These are phyloP conservation scores for Samsoniella hepiali DNA, from an alignment of 2,329 filamentous ascomycete genomes.

Conservation along the genomic window DNA sequence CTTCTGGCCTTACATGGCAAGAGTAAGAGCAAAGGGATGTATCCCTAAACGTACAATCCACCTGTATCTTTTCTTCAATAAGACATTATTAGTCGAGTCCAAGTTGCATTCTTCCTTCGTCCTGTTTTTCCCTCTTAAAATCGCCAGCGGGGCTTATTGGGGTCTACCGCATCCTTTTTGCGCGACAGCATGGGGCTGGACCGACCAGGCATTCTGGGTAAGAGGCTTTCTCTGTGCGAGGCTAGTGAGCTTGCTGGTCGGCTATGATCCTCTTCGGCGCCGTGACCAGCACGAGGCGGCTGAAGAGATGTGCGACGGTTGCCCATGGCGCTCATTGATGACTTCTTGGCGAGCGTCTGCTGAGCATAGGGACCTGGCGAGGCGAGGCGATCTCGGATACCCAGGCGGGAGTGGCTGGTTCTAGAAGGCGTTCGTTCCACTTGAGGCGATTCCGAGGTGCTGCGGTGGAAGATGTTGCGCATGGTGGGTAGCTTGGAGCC, in stretches of 20 bases:
- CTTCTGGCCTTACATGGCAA: too few species aligned
- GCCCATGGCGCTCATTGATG: conserved; percentile 29
- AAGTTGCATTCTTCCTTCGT: background rate
- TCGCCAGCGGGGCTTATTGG: conserved; percentile 50
- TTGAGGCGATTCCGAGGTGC: conserved; percentile 46
- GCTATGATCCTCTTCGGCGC: conserved; percentile 30
- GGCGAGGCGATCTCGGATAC: conserved; percentile 52
- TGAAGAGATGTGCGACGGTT: conserved; percentile 54
- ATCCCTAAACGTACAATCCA: background rate
- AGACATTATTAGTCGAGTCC: background rate
- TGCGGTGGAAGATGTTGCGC: conserved; percentile 47
- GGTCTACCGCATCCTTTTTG: conserved; percentile 34
- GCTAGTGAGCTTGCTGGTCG: conserved; percentile 58
- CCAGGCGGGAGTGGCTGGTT: conserved; percentile 43
- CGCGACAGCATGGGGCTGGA: conserved; percentile 32
- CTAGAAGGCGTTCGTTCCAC: conserved; percentile 46
- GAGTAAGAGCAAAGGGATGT: too few species aligned
- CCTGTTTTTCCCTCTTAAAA: conserved; percentile 26
- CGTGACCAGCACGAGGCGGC: conserved; percentile 37
- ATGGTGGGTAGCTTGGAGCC: conserved; percentile 47
- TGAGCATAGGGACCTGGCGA: conserved; percentile 49
- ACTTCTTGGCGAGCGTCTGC: conserved; percentile 38
- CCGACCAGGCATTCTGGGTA: conserved; percentile 40
- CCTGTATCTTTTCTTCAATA: background rate
- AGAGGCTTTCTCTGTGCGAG: conserved; percentile 46